phyloP scores from a whole-genome alignment of 1,139 yeast species.

The Suhomyces choctaworum region DNA sequence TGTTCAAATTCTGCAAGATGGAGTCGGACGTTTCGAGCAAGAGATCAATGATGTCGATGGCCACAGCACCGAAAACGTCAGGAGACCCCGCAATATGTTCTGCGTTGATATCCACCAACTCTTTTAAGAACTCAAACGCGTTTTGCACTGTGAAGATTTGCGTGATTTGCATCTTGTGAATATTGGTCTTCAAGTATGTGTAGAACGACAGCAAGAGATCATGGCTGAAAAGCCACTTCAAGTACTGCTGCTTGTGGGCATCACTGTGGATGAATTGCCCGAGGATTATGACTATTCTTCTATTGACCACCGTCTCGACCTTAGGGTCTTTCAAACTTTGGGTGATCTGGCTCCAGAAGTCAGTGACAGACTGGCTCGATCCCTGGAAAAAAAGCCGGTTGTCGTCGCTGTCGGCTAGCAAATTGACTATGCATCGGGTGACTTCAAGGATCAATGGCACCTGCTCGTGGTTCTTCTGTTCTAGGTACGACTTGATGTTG shows the following conservation, averaged over 20 bases:
- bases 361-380: constrained; percentile 8
- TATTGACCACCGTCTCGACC: constrained; percentile 4
- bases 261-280: constrained; percentile 39
- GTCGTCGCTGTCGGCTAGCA: constrained; percentile 38
- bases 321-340: constrained; percentile 2
- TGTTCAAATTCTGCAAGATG: constrained; percentile 1
- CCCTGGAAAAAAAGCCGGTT: constrained; percentile 29
- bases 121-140: constrained; percentile 12
- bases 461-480: neutral
- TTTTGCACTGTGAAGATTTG: constrained; percentile 8
- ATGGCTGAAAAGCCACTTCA: constrained; percentile 18
- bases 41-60: constrained; percentile 6
- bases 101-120: constrained; percentile 9
- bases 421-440: constrained; percentile 27
- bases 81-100: constrained; percentile 1
- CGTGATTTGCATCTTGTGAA: neutral
- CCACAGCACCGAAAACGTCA: neutral
- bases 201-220: constrained; percentile 12
- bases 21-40: constrained; percentile 1
- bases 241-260: constrained; percentile 18
- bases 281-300: constrained; percentile 27
- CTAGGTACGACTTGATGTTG: constrained; percentile 12
- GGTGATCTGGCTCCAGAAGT: constrained; percentile 24
- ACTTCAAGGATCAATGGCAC: constrained; percentile 8
- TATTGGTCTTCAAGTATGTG: constrained; percentile 3